Evolutionary conservation across 352 stramenopile genomes (phyloP).

Genomic region (Pythium dissotocum): DNA sequence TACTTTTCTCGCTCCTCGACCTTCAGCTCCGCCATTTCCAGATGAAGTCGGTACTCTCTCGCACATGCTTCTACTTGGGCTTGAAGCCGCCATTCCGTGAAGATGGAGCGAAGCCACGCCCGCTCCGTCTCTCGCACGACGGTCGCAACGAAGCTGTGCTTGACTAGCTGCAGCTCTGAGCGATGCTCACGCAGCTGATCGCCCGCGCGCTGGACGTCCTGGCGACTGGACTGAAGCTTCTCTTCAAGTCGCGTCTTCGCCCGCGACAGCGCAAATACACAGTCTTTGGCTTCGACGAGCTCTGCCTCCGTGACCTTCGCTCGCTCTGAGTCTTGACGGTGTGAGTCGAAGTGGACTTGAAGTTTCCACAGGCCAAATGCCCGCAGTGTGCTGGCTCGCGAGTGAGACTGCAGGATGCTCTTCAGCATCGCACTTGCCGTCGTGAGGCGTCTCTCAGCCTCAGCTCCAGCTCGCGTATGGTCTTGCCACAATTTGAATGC

Average conservation of each 20-base stretch:
- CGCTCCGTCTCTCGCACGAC: constrained; percentile 54
- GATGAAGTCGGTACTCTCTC: constrained; percentile 50
- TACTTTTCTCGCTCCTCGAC: constrained; percentile 64
- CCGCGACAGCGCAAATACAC: constrained; percentile 63
- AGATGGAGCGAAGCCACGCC: constrained; percentile 41
- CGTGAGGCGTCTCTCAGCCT: not conserved
- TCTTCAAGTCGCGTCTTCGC: constrained; percentile 66
- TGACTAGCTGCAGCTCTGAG: constrained; percentile 66
- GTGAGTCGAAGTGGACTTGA: not conserved
- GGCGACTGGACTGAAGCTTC: constrained; percentile 38
- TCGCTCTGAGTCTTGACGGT: constrained; percentile 25
- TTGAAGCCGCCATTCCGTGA: constrained; percentile 47
- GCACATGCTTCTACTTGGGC: constrained; percentile 36
- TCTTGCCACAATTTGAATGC: not conserved
- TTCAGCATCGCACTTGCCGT: not conserved
- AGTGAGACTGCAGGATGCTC: not conserved
- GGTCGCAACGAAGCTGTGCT: constrained; percentile 60
- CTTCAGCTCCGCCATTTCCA: constrained; percentile 56
- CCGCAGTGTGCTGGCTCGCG: not conserved
- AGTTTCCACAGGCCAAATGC: constrained; percentile 12
- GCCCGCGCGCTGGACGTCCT: constrained; percentile 37
- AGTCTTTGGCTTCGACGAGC: constrained; percentile 67
- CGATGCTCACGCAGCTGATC: constrained; percentile 47
- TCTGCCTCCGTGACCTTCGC: constrained; percentile 33
- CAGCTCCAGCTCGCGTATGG: not conserved